Base-by-base conservation (phyloP, 257 asterid species). In the Ophiorrhiza pumila region DNA sequence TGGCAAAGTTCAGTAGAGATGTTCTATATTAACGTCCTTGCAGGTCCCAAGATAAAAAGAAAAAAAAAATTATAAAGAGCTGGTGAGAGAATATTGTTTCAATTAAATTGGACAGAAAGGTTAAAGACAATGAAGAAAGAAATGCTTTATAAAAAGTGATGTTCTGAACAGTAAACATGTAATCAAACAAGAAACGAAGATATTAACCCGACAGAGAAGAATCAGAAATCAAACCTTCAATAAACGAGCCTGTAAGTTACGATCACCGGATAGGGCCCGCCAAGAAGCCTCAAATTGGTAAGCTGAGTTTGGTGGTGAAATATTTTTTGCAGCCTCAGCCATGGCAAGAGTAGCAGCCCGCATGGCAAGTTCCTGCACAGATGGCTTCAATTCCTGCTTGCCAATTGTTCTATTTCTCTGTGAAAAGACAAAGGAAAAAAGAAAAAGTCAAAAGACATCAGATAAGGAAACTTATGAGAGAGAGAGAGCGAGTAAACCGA, bases 241-340 rank as follows among this genome's bases (percentile, higher is more conserved):
- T 56, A 95, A 85, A 70, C 81, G 88, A 81, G 92, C 83, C 80
- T 92, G 99, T 65, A 90, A 78, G 46, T 75, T 72, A 76, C 78
- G 88, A 65, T 92, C 96, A 79, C 92, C 92, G 76, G 92, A 83
- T 55, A 95, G 87, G 46, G 96, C 96, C 65, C 94, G 92, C 99
- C 98, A 95, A 73, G 92, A 82, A 80, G 81, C 86, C 90, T 92
- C 99, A 74, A 95, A 92, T 84, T 95, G 96, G 83, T 85, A 90
- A 58, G 97, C 99, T 25, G 99, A 84, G 73, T 80, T 89, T 70
- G 97, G 98, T 13, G 97, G 89, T 72, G 82, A 85, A 74, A 92
- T 86, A 75, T 83, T 92, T 85, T 87, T 90, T 34, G 96, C 96
- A 71, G 92, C 99, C 87, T 92, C 92, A 10, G 88, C 83, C 80